Percentiles rank a stretch among this genome's conserved stretches.
These are phyloP conservation scores for Mucor circinelloides DNA, from an alignment of 371 early-diverging fungal species.

Conservation along the genomic window DNA sequence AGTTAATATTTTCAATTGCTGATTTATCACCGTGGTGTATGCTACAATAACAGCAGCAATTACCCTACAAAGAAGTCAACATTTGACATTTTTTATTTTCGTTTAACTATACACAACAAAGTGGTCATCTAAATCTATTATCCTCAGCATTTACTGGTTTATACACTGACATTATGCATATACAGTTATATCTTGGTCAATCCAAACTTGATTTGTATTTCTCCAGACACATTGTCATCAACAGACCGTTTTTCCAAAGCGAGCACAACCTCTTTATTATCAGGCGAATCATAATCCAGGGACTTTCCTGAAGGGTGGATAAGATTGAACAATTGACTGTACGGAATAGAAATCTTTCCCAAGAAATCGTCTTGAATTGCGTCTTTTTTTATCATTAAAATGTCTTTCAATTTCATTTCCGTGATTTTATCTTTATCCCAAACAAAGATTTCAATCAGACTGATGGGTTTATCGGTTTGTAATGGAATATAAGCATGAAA, in stretches of 20 bases:
- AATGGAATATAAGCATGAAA: slow-evolving; percentile 63
- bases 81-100: too few species aligned
- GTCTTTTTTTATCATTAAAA: slow-evolving; percentile 33
- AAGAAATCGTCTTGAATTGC: slow-evolving; percentile 60
- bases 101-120: too few species aligned
- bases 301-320: slow-evolving; percentile 32
- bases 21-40: too few species aligned
- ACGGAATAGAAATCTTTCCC: slow-evolving; percentile 59
- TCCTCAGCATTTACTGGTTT: too few species aligned
- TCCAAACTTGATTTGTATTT: slow-evolving; percentile 41
- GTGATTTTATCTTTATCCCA: slow-evolving; percentile 49
- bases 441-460: slow-evolving; percentile 48
- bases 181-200: slow-evolving; percentile 28
- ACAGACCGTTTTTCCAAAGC: slow-evolving; percentile 34
- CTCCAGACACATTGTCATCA: slow-evolving; percentile 42
- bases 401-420: background rate
- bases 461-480: slow-evolving; percentile 40
- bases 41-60: too few species aligned
- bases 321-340: slow-evolving; percentile 53
- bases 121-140: too few species aligned
- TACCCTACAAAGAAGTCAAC: too few species aligned
- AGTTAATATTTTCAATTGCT: too few species aligned
- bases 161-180: too few species aligned
- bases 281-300: slow-evolving; percentile 47
- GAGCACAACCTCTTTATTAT: slow-evolving; percentile 40